Percentiles rank a stretch among this genome's conserved stretches.
phyloP scores from a whole-genome alignment of 768 basidiomycete species.

The Tephrocybe sp. region DNA sequence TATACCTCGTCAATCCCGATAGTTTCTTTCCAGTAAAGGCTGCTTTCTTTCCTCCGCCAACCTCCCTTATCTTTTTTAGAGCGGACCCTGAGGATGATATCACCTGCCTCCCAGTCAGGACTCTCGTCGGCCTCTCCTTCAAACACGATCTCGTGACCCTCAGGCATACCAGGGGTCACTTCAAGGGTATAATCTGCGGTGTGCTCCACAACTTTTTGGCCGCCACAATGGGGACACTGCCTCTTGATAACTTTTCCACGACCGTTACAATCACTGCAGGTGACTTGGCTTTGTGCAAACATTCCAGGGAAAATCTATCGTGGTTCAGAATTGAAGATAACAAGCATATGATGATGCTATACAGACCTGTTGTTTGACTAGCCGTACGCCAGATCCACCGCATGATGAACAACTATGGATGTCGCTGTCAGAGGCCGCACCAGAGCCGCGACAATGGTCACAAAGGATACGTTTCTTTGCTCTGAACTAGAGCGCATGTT shows the following conservation, averaged over 20 bases:
- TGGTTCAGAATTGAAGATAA: neutral
- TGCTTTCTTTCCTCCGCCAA: slow-evolving; percentile 86
- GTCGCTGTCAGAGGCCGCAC: slow-evolving; percentile 85
- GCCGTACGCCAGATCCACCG: slow-evolving; percentile 78
- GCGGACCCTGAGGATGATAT: slow-evolving; percentile 82
- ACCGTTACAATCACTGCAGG: slow-evolving; percentile 83
- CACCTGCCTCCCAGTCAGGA: slow-evolving; percentile 95
- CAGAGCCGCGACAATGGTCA: slow-evolving; percentile 94
- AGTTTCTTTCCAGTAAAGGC: slow-evolving; percentile 89
- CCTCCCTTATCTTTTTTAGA: slow-evolving; percentile 76
- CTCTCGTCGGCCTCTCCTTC: slow-evolving; percentile 97
- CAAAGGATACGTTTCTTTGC: slow-evolving; percentile 90
- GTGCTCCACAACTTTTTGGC: slow-evolving; percentile 79
- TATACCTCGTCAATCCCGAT: slow-evolving; percentile 87
- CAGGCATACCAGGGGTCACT: slow-evolving; percentile 84
- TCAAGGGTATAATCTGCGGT: slow-evolving; percentile 83
- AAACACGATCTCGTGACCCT: slow-evolving; percentile 89
- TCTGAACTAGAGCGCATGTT: slow-evolving; percentile 62
- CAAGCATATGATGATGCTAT: neutral
- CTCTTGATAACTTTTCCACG: slow-evolving; percentile 77
- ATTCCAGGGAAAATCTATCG: slow-evolving; percentile 89
- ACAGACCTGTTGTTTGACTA: slow-evolving; percentile 75
- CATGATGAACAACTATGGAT: slow-evolving; percentile 87
- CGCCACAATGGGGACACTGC: slow-evolving; percentile 78
- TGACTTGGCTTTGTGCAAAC: slow-evolving; percentile 84